Evolutionary conservation across 148 eudicot genomes (phyloP).

Genomic region (Bassia scoparia): DNA sequence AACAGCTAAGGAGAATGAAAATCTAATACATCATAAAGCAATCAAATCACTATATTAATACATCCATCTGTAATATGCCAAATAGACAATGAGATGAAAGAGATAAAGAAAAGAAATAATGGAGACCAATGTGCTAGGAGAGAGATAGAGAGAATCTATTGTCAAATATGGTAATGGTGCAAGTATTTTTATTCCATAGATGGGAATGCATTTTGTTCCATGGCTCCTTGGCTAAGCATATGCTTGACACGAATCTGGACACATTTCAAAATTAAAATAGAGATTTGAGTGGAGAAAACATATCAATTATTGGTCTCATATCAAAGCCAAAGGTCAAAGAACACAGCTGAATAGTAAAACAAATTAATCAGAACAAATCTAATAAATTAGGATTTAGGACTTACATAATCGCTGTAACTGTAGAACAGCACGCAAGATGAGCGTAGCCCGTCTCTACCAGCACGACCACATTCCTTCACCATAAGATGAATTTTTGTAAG

Average conservation of each 20-base stretch:
- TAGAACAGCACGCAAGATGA: slow-evolving; percentile 86
- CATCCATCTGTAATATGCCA: no score
- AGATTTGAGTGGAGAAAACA: slow-evolving; percentile 1
- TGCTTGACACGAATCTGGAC: slow-evolving; percentile 88
- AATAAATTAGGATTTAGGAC: slow-evolving; percentile 19
- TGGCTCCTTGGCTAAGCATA: slow-evolving; percentile 80
- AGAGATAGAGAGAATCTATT: no score
- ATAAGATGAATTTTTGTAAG: slow-evolving; percentile 13
- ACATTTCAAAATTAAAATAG: slow-evolving; percentile 9
- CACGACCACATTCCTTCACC: slow-evolving; percentile 95
- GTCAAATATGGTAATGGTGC: no score
- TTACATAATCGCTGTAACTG: slow-evolving; percentile 91
- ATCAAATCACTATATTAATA: background rate
- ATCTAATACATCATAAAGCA: background rate
- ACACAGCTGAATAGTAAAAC: background rate
- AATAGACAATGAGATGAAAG: no score
- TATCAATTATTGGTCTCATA: no score
- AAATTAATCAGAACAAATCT: background rate
- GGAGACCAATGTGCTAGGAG: no score
- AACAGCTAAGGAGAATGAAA: background rate
- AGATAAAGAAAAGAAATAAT: no score
- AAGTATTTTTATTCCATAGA: no score
- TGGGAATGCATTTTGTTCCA: slow-evolving; percentile 81
- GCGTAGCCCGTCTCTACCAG: slow-evolving; percentile 91
- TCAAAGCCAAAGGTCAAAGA: slow-evolving; percentile 2